Base-by-base conservation (phyloP, 495 filamentous ascomycete species). In the Podospora sp. region DNA sequence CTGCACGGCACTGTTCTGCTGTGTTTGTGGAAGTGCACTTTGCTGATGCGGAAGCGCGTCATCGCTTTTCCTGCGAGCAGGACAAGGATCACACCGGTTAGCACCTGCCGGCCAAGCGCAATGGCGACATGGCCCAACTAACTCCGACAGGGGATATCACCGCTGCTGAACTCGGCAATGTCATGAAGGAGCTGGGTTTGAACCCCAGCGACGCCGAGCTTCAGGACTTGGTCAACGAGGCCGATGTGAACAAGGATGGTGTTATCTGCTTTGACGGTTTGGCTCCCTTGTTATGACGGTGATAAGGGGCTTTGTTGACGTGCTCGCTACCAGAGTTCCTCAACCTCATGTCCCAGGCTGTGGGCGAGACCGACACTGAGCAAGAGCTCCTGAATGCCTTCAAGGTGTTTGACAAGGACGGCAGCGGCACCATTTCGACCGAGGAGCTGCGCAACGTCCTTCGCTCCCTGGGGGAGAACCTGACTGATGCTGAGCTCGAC, bases 1-100 rank as follows among this genome's bases (percentile, higher is more conserved):
- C 18, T 40, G 33, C 8, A 36, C 40, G 40, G 57, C 6, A 33
- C 8, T 33, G 29, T 33, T 33, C 29, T 33, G 3, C 8, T 33
- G 29, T 8, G 29, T 33, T 3, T 8, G 29, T 33, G 11, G 40
- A 46, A 46, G 40, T 46, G 40, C 40, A 46, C 40, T 46, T 46
- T 46, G 40, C 40, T 46, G 40, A 46, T 11, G 40, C 40, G 40
- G 12, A 46, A 46, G 40, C 40, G 16, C 40, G 16, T 46, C 5
- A 46, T 16, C 57, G 24, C 29, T 3, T 8, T n/a, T 33, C 4
- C 29, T 33, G 29, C 29, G 8, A 33, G 8, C 72, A 97, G 92
- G 93, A 97, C 86, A 97, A 96, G 81, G 93, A 97, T 86, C 91
- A 91, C 75, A 92, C 94, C 88, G 92, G 92, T 96, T 79, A 87